Evolutionary conservation across 805 yeast genomes (phyloP).

Genomic region (Wickerhamiella slavikovae): DNA sequence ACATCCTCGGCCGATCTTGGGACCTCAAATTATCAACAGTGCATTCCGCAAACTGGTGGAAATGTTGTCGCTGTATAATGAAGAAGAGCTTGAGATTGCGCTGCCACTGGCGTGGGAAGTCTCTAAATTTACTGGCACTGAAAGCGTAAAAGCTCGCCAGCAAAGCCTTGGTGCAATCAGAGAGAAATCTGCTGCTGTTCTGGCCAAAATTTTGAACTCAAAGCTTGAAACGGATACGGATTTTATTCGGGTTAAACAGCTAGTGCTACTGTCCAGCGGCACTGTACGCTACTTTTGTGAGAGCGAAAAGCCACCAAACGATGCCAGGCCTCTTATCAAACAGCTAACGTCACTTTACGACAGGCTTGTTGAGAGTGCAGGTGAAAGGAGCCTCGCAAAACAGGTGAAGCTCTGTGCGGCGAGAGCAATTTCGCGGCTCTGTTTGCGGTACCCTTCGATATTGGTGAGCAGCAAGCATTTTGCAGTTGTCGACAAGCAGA

Average conservation of each 20-base stretch:
- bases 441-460: too few species aligned
- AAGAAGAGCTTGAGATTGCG: conserved; percentile 3
- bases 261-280: conserved; percentile 1
- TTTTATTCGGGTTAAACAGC: not conserved
- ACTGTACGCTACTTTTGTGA: conserved; percentile 3
- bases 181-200: not conserved
- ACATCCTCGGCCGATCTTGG: conserved; percentile 4
- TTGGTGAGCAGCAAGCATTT: too few species aligned
- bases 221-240: not conserved
- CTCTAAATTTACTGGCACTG: conserved; percentile 1
- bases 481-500: too few species aligned
- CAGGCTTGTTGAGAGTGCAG: too few species aligned
- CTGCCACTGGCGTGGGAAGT: conserved; percentile 4
- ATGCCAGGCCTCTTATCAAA: not conserved
- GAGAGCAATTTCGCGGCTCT: too few species aligned
- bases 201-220: not conserved
- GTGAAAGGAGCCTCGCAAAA: too few species aligned
- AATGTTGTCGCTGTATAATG: conserved; percentile 2
- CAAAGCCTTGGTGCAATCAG: not conserved
- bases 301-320: not conserved
- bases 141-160: conserved; percentile 1
- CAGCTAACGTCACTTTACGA: too few species aligned
- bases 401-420: too few species aligned
- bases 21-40: conserved; percentile 3
- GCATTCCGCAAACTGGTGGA: conserved; percentile 1